phyloP scores from a whole-genome alignment of 768 basidiomycete species.

The Lactarius evosmus region DNA sequence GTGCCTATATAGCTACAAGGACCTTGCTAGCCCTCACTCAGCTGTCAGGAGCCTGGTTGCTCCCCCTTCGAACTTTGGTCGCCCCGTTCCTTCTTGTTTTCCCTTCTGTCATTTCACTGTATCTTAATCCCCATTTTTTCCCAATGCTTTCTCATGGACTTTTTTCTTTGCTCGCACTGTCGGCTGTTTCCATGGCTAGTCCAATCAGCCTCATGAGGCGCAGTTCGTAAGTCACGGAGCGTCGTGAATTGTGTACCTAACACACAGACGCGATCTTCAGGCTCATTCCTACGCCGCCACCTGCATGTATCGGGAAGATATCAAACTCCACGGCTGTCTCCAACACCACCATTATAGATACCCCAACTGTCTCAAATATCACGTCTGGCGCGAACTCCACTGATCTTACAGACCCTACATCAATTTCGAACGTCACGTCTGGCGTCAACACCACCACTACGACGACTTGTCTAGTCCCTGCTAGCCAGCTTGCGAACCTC shows the following conservation, averaged over 20 bases:
- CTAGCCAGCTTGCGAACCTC: not conserved
- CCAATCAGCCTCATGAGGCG: slow-evolving; percentile 18
- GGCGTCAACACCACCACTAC: slow-evolving; percentile 2
- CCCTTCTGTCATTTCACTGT: slow-evolving; percentile 12
- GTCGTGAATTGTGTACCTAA: not conserved
- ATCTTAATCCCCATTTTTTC: not conserved
- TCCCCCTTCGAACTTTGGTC: slow-evolving; percentile 22
- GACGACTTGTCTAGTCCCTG: slow-evolving; percentile 8
- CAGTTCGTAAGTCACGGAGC: slow-evolving; percentile 15
- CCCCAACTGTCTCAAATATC: not conserved
- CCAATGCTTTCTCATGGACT: slow-evolving; percentile 14
- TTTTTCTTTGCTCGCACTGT: slow-evolving; percentile 14
- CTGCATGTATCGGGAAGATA: slow-evolving; percentile 13
- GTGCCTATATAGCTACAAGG: slow-evolving; percentile 7
- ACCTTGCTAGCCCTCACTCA: not conserved
- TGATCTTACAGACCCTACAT: not conserved
- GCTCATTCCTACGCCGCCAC: slow-evolving; percentile 18
- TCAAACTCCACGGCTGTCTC: not conserved
- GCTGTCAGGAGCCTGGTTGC: slow-evolving; percentile 26
- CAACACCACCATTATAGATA: not conserved
- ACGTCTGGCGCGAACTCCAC: not conserved
- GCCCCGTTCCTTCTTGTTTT: slow-evolving; percentile 14
- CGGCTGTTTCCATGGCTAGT: slow-evolving; percentile 3
- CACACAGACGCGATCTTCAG: not conserved
- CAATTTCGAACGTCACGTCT: slow-evolving; percentile 4